Conservation (phyloP, 345 rosid species). For the Chamaenerion angustifolium region DNA sequence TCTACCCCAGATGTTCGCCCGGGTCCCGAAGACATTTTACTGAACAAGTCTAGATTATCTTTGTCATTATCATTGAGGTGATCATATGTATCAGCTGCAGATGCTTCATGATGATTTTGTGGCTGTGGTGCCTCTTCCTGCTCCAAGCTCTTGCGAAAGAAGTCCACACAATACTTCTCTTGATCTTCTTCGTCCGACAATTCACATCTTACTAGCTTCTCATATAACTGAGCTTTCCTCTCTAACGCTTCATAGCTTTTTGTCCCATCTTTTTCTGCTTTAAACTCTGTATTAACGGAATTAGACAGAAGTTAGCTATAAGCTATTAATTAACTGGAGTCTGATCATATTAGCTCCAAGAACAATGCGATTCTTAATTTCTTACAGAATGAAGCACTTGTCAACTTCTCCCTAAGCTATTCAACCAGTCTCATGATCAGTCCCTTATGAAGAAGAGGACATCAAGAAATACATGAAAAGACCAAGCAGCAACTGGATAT, state of each 20-base stretch:
- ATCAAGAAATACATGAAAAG: too few species aligned
- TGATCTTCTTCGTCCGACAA: slow-evolving; percentile 76
- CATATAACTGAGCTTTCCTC: slow-evolving; percentile 78
- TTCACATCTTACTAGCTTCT: slow-evolving; percentile 69
- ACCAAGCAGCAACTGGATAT: too few species aligned
- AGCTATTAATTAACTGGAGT: too few species aligned
- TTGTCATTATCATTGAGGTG: slow-evolving; percentile 18
- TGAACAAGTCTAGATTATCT: slow-evolving; percentile 25
- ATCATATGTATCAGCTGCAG: slow-evolving; percentile 16
- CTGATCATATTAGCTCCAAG: too few species aligned
- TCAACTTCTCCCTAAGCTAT: too few species aligned
- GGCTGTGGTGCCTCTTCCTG: slow-evolving; percentile 21
- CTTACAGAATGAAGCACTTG: too few species aligned
- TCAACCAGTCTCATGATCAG: too few species aligned
- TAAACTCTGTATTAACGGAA: slow-evolving; percentile 34
- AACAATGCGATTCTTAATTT: too few species aligned
- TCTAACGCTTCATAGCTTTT: slow-evolving; percentile 79
- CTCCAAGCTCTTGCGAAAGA: slow-evolving; percentile 54
- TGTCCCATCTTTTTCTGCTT: slow-evolving; percentile 70
- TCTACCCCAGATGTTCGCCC: slow-evolving; percentile 38
- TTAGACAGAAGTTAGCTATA: too few species aligned
- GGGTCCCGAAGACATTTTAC: slow-evolving; percentile 38
- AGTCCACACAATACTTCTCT: slow-evolving; percentile 89
- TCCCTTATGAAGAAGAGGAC: too few species aligned
- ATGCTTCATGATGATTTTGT: slow-evolving; percentile 9